These are phyloP conservation scores for Bisporella sp. DNA, from an alignment of 2,329 filamentous ascomycete species.

Conservation along the genomic window DNA sequence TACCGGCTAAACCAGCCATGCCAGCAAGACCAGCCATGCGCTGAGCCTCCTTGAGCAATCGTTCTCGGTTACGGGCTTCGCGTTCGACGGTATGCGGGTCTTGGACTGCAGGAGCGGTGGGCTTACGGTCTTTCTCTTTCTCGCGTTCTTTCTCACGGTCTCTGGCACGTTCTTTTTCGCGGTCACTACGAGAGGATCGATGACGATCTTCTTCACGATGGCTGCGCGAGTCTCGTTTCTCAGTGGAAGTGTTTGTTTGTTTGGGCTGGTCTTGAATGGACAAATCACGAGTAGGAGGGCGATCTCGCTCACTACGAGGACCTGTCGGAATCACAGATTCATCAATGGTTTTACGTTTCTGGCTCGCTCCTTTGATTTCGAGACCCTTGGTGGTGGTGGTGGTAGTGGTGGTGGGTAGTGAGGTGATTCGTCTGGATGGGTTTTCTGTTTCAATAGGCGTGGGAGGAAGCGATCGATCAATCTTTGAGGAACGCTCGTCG, in stretches of 20 bases:
- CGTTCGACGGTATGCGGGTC: slow-evolving; percentile 57
- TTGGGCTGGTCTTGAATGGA: not conserved
- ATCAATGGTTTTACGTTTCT: slow-evolving; percentile 17
- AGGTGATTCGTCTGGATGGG: slow-evolving; percentile 6
- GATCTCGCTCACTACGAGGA: slow-evolving; percentile 18
- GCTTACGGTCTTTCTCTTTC: slow-evolving; percentile 9
- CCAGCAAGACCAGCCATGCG: slow-evolving; percentile 49
- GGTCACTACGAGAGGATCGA: slow-evolving; percentile 35
- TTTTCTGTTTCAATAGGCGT: slow-evolving; percentile 13
- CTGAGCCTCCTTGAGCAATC: slow-evolving; percentile 62
- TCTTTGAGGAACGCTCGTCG: slow-evolving; percentile 9
- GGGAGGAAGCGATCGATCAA: slow-evolving; percentile 5
- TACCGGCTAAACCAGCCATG: slow-evolving; percentile 15
- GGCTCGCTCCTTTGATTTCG: slow-evolving; percentile 26
- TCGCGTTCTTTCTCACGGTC: slow-evolving; percentile 12
- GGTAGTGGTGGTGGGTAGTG: slow-evolving; percentile 11
- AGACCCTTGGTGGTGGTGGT: slow-evolving; percentile 16
- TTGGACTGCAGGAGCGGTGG: slow-evolving; percentile 8
- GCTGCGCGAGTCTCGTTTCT: slow-evolving; percentile 18
- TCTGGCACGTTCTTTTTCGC: slow-evolving; percentile 24
- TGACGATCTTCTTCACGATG: slow-evolving; percentile 14
- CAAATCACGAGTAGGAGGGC: not conserved
- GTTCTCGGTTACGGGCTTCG: slow-evolving; percentile 58
- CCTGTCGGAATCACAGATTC: slow-evolving; percentile 24
- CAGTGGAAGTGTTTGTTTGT: slow-evolving; percentile 26